Evolutionary conservation across 1,284 basidiomycete genomes (phyloP), one percentile per base, ranked within the genome.

Genomic region (Cutaneotrichosporon mucoides): DNA sequence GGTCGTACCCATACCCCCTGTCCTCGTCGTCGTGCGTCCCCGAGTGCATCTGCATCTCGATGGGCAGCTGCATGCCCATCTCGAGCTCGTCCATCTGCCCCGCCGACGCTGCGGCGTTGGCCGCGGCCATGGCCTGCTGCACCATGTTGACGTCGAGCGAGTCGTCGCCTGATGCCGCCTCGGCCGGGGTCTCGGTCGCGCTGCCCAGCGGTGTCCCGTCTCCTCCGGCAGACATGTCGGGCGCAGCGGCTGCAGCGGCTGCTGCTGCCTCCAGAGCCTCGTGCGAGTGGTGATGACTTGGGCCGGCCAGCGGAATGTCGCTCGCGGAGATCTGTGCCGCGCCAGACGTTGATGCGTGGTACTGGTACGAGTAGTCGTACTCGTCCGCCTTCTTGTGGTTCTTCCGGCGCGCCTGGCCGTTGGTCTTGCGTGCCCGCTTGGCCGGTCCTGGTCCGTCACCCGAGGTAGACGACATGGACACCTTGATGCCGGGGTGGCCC

Each of bases 11-110:
- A 55, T 58, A 56, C 44, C 57, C 37, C 44, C 53, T 47, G 38
- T 45, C 60, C 40, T 63, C 71, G 46, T 67, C 68, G 47, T 71
- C 70, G 57, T 70, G 66, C 37, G 61, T 64, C 41, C 59, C 62
- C 43, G 66, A 65, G 62, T 76, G 75, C 73, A 74, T 74, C 56
- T 75, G 73, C 75, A 76, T 76, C 59, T 76, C 75, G 60, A 75
- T 73, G 8, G 75, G 75, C 44, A 76, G 56, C 56, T 75, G 69
- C 47, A 76, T 74, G 33, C 75, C 75, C 73, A 76, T 74, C 41
- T 76, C 75, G 60, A 76, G 58, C 56, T 76, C 75, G 63, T 76
- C 75, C 66, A 76, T 76, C 60, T 74, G 71, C 7, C 69, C 69
- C 0, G 60, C 66, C 13, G 56, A 60, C 4, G 69, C 73, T 0